These are phyloP conservation scores for Hsuehochloa calcarea DNA, from an alignment of 176 grass and related monocot species.

Conservation along the genomic window DNA sequence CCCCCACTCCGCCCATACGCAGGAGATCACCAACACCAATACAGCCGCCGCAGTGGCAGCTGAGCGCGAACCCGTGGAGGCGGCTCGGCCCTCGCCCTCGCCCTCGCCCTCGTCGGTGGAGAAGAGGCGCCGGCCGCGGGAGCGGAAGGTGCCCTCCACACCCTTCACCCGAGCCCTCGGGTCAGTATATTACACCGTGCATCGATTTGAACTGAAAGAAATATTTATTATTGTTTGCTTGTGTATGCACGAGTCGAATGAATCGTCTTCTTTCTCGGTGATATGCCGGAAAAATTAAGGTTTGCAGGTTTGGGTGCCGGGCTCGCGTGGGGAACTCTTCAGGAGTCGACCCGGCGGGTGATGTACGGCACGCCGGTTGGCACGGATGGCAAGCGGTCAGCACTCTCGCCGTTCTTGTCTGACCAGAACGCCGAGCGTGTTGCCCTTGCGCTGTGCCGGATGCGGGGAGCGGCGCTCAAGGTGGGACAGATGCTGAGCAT, in stretches of 20 bases:
- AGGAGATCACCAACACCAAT: background rate
- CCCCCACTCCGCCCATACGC: background rate
- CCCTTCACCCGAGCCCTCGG: slow-evolving; percentile 87
- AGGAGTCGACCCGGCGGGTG: slow-evolving; percentile 69
- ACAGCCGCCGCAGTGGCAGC: background rate
- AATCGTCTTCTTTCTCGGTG: slow-evolving; percentile 7
- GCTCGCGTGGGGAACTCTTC: slow-evolving; percentile 76
- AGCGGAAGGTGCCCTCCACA: slow-evolving; percentile 84
- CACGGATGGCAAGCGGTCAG: slow-evolving; percentile 56
- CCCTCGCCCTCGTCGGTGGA: slow-evolving; percentile 19
- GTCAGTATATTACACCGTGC: slow-evolving; percentile 38
- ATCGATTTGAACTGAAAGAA: background rate
- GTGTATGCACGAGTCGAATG: background rate
- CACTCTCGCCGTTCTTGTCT: slow-evolving; percentile 77
- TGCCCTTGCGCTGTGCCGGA: slow-evolving; percentile 80
- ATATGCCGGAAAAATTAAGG: slow-evolving; percentile 34
- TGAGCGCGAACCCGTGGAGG: slow-evolving; percentile 7
- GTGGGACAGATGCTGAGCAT: slow-evolving; percentile 96
- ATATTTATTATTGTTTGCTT: slow-evolving; percentile 1
- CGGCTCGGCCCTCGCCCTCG: background rate
- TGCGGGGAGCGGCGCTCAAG: slow-evolving; percentile 89
- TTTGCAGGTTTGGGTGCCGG: slow-evolving; percentile 89
- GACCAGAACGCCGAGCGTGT: slow-evolving; percentile 96
- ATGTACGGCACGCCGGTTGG: slow-evolving; percentile 61
- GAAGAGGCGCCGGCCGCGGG: slow-evolving; percentile 61